A percentile compares a stretch with the other conserved stretches of the same genome.
Conservation (phyloP, 345 rosid genomes). For the Syzygium aqueum region DNA sequence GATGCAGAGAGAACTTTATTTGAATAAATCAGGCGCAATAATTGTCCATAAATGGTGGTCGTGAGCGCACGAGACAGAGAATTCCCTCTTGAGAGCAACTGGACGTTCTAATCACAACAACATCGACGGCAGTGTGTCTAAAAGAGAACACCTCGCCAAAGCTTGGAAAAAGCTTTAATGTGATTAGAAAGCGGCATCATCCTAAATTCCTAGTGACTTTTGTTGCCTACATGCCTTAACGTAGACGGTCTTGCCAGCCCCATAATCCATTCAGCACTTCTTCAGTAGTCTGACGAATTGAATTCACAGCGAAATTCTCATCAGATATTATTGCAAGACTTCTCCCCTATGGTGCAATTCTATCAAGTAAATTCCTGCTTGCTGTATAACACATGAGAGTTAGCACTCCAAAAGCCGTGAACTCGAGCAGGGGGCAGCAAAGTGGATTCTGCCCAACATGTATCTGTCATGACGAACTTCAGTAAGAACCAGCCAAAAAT, state of each 20-base stretch:
- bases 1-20: not conserved
- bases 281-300: not conserved
- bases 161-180: not conserved
- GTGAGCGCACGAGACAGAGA: not conserved
- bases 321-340: not conserved
- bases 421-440: not conserved
- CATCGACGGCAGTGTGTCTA: not conserved
- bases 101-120: not conserved
- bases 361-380: not conserved
- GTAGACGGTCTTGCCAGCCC: not conserved
- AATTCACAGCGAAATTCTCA: not conserved
- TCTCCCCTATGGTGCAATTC: not conserved
- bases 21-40: not conserved
- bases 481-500: not conserved
- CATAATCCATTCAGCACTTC: not conserved
- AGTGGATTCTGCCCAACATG: not conserved
- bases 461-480: fast-evolving
- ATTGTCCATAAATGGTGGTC: not conserved
- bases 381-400: not conserved
- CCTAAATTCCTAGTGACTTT: not conserved
- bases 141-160: not conserved
- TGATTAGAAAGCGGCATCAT: not conserved
- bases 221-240: not conserved
- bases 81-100: not conserved
- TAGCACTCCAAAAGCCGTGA: not conserved